Evolutionary conservation across 495 filamentous ascomycete genomes (phyloP).

Genomic region (Penicillium verhagenii): DNA sequence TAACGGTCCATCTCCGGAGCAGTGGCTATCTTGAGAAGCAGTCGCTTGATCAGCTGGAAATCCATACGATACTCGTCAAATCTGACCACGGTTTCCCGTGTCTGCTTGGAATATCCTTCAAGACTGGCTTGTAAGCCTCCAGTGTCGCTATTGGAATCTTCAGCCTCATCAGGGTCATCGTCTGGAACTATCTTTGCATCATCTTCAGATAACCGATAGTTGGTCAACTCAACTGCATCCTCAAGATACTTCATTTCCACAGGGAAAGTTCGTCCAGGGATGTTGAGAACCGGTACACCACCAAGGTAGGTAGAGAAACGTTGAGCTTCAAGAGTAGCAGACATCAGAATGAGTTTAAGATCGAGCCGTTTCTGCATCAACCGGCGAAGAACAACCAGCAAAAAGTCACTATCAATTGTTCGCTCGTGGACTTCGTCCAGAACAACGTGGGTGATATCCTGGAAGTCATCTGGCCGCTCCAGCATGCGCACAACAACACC

Average conservation of each 20-base stretch:
- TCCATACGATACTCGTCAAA: constrained; percentile 87
- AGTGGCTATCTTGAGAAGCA: constrained; percentile 70
- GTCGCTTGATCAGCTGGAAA: constrained; percentile 72
- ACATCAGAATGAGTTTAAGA: constrained; percentile 89
- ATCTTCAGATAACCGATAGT: constrained; percentile 60
- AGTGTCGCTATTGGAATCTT: constrained; percentile 40
- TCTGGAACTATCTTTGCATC: constrained; percentile 40
- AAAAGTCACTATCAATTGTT: constrained; percentile 92
- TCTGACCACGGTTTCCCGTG: constrained; percentile 66
- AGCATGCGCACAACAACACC: constrained; percentile 98
- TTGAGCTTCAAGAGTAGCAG: constrained; percentile 89
- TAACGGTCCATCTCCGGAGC: constrained; percentile 62
- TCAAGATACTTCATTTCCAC: constrained; percentile 85
- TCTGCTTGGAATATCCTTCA: constrained; percentile 70
- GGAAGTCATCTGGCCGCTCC: constrained; percentile 78
- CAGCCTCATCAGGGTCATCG: constrained; percentile 47
- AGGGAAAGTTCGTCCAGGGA: constrained; percentile 91
- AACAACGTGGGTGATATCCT: constrained; percentile 87
- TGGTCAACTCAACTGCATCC: constrained; percentile 83
- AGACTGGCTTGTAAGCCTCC: constrained; percentile 50
- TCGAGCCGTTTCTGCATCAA: constrained; percentile 69
- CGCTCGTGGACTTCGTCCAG: constrained; percentile 95
- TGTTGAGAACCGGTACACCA: constrained; percentile 78
- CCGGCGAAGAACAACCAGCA: constrained; percentile 84
- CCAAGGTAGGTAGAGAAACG: constrained; percentile 85